Evolutionary conservation across 2,329 filamentous ascomycete species (phyloP).

Genomic region (Talaromyces sp.): DNA sequence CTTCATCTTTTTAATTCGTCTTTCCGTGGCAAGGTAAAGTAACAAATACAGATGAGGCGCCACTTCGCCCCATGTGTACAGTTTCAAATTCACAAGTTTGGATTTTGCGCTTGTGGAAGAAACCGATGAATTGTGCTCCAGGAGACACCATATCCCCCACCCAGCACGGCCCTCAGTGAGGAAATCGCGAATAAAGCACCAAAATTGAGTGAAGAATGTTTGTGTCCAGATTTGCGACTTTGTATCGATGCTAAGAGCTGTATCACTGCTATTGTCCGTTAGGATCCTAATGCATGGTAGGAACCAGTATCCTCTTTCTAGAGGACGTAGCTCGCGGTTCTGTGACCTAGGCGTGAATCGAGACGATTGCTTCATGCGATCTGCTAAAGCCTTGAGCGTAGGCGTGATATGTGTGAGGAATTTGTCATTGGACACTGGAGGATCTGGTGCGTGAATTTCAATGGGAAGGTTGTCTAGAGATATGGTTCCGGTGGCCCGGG

Average conservation of each 20-base stretch:
- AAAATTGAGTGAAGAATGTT: constrained; percentile 38
- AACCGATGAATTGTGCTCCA: constrained; percentile 21
- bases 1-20: constrained; percentile 56
- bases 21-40: constrained; percentile 67
- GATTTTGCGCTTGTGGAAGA: constrained; percentile 20
- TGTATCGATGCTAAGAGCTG: background rate
- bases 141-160: constrained; percentile 45
- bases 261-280: background rate
- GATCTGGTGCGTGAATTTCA: constrained; percentile 53
- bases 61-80: constrained; percentile 77
- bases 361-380: constrained; percentile 50
- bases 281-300: constrained; percentile 43
- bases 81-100: constrained; percentile 32
- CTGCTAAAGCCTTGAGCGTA: constrained; percentile 52
- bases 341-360: constrained; percentile 54
- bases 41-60: constrained; percentile 70
- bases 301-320: constrained; percentile 77
- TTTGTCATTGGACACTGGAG: constrained; percentile 45
- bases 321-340: constrained; percentile 49
- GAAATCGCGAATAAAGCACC: constrained; percentile 39
- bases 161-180: constrained; percentile 41
- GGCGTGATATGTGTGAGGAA: constrained; percentile 57
- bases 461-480: constrained; percentile 27
- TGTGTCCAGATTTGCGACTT: constrained; percentile 31
- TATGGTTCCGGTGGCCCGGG: constrained; percentile 2